Conservation (phyloP, 192 early-diverging fungal genomes). For the Chytriomyces sp. region DNA sequence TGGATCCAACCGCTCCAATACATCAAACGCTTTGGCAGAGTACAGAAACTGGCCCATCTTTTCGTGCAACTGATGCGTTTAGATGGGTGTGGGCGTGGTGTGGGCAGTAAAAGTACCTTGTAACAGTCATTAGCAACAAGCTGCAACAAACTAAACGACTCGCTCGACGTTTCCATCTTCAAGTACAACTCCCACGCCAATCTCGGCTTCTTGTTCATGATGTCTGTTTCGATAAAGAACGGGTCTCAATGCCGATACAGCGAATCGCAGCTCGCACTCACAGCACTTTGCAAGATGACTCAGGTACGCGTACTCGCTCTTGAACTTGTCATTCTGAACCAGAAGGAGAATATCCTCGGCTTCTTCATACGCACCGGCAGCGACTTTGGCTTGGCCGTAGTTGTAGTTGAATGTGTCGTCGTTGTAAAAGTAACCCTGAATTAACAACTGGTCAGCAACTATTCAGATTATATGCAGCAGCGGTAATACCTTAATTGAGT, state of each 20-base stretch:
- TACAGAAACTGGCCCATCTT: conserved; percentile 57
- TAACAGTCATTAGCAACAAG: conserved; percentile 69
- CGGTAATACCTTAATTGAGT: conserved; percentile 60
- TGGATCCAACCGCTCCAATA: conserved; percentile 65
- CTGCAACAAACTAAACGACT: conserved; percentile 67
- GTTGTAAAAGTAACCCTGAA: conserved; percentile 69
- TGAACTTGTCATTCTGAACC: conserved; percentile 66
- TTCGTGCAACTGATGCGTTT: conserved; percentile 33
- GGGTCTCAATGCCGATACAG: background rate
- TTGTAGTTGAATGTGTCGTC: conserved; percentile 72
- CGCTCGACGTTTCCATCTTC: conserved; percentile 70
- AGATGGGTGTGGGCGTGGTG: too few relatives aligned
- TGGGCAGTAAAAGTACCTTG: conserved; percentile 47
- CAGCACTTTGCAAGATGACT: conserved; percentile 66
- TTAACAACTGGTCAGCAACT: background rate
- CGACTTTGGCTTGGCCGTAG: conserved; percentile 67
- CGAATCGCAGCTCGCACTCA: conserved; percentile 36
- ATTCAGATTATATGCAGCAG: conserved; percentile 5
- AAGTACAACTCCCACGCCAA: conserved; percentile 68
- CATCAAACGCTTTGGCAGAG: conserved; percentile 68
- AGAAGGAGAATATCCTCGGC: conserved; percentile 63
- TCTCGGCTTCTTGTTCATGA: conserved; percentile 67
- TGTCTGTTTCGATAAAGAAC: conserved; percentile 46
- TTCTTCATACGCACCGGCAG: conserved; percentile 62
- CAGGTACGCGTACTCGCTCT: conserved; percentile 62